A percentile compares a stretch with the other conserved stretches of the same genome.
Conservation (phyloP, 805 yeast species). For the Spencermartinsiella europaea region DNA sequence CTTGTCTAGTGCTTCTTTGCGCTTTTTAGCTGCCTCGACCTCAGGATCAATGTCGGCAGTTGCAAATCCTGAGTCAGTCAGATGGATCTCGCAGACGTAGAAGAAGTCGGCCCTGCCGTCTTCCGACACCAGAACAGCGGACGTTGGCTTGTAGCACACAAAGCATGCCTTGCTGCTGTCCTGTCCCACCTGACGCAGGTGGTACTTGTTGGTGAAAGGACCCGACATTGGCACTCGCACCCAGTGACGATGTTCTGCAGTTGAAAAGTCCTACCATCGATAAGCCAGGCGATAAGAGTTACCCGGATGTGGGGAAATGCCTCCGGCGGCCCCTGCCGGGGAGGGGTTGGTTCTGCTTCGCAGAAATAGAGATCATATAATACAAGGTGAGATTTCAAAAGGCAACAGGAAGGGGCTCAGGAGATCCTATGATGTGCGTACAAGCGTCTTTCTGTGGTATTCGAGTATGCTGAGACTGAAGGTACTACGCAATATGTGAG, state of each 20-base stretch:
- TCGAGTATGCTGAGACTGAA: too few relatives aligned
- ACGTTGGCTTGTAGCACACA: slow-evolving; percentile 50
- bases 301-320: too few relatives aligned
- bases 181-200: slow-evolving; percentile 42
- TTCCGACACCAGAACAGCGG: slow-evolving; percentile 43
- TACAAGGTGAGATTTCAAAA: too few relatives aligned
- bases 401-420: too few relatives aligned
- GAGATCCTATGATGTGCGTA: too few relatives aligned
- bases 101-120: slow-evolving; percentile 46
- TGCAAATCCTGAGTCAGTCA: slow-evolving; percentile 46
- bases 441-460: too few relatives aligned
- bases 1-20: slow-evolving; percentile 22
- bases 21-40: slow-evolving; percentile 30
- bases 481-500: too few relatives aligned
- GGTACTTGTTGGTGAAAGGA: slow-evolving; percentile 41
- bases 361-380: too few relatives aligned
- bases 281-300: background rate
- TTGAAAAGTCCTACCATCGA: background rate
- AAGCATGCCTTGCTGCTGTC: slow-evolving; percentile 42
- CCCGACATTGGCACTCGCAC: slow-evolving; percentile 1
- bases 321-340: too few relatives aligned
- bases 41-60: slow-evolving; percentile 36
- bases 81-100: slow-evolving; percentile 47
- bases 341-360: too few relatives aligned
- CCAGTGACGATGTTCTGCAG: background rate